These are phyloP conservation scores for Ustilago cynodontis DNA, from an alignment of 1,284 basidiomycete species.

Conservation along the genomic window DNA sequence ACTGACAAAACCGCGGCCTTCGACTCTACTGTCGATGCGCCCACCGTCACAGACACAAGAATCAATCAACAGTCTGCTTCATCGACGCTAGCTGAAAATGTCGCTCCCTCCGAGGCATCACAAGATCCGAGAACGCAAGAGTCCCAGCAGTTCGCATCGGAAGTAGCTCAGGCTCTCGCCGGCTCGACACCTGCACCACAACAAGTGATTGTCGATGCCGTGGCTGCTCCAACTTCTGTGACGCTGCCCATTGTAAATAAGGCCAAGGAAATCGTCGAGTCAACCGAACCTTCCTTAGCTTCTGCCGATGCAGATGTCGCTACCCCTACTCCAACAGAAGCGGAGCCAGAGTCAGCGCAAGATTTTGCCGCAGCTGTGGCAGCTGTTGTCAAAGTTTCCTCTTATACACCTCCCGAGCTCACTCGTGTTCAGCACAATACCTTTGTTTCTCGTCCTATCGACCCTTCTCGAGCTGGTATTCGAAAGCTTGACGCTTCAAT, in stretches of 20 bases:
- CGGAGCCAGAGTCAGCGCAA: background rate
- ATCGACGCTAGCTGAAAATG: background rate
- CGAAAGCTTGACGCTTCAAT: constrained; percentile 19
- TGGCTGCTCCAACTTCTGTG: constrained; percentile 17
- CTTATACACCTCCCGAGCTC: constrained; percentile 31
- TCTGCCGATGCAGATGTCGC: background rate
- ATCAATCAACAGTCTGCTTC: background rate
- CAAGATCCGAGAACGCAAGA: background rate
- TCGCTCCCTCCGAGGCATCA: background rate
- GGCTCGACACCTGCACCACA: constrained; percentile 13
- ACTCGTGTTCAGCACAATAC: constrained; percentile 40
- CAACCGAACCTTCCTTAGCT: background rate
- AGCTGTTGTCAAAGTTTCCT: constrained; percentile 13
- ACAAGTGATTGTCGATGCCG: constrained; percentile 7
- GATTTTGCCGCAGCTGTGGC: constrained; percentile 13
- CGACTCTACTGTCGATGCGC: background rate
- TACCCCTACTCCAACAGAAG: background rate
- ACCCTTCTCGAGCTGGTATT: constrained; percentile 21
- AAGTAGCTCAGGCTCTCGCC: constrained; percentile 21
- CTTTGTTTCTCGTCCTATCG: constrained; percentile 31
- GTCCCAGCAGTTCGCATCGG: constrained; percentile 11
- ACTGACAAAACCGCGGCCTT: background rate
- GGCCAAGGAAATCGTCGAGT: background rate
- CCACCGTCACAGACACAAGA: background rate
- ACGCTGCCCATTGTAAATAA: constrained; percentile 13